Percentiles rank a stretch among this genome's conserved stretches.
Evolutionary conservation across 352 stramenopile genomes (phyloP).

Genomic region (Phytopythium vexans): DNA sequence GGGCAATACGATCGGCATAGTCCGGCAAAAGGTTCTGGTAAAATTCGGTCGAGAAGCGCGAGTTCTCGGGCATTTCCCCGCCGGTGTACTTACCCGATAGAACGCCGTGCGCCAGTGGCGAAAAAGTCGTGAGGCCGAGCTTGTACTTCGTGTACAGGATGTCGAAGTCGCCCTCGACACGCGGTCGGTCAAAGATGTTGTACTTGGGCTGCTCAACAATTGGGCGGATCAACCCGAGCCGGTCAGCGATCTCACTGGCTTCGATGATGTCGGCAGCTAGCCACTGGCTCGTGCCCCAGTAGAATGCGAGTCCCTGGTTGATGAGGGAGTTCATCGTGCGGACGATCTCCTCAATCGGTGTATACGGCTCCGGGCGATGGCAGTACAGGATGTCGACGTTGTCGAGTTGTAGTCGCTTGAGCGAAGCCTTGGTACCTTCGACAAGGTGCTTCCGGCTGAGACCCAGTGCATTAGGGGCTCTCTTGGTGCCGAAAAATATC

Average conservation of each 20-base stretch:
- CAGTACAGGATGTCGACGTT: conserved; percentile 50
- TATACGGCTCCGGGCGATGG: conserved; percentile 37
- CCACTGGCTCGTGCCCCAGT: conserved; percentile 52
- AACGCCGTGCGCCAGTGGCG: conserved; percentile 35
- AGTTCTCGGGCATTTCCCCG: conserved; percentile 17
- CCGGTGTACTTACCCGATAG: conserved; percentile 53
- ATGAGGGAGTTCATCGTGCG: too few species aligned
- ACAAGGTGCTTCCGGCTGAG: conserved; percentile 25
- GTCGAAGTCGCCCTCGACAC: conserved; percentile 55
- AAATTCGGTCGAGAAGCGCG: conserved; percentile 26
- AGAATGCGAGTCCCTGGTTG: too few species aligned
- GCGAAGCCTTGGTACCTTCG: too few species aligned
- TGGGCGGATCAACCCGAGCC: too few species aligned
- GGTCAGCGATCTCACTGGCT: conserved; percentile 30
- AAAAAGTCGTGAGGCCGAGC: conserved; percentile 49
- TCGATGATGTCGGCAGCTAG: conserved; percentile 46
- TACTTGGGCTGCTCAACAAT: conserved; percentile 56
- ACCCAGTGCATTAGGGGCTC: conserved; percentile 12
- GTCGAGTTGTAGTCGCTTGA: too few species aligned
- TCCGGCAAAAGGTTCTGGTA: conserved; percentile 28
- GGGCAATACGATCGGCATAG: conserved; percentile 22
- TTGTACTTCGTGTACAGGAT: conserved; percentile 59
- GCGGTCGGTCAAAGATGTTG: conserved; percentile 60
- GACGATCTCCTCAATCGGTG: too few species aligned
- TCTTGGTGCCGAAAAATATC: conserved; percentile 29